These are phyloP conservation scores for Aspergillus kassunensis DNA, from an alignment of 495 filamentous ascomycete species.

Conservation along the genomic window DNA sequence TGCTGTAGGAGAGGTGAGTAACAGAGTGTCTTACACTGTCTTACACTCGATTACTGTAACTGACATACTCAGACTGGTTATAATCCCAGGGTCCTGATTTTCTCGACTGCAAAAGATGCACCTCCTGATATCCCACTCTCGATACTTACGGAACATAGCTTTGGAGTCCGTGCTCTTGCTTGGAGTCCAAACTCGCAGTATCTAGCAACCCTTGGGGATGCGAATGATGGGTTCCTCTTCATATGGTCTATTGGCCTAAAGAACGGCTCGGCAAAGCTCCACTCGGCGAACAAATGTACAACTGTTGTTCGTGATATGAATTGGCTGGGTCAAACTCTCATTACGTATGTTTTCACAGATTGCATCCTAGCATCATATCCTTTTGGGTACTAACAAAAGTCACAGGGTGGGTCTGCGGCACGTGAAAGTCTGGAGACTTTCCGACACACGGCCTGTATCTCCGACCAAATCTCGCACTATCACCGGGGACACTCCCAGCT, in stretches of 20 bases:
- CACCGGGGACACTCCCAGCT: constrained; percentile 34
- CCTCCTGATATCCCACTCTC: constrained; percentile 79
- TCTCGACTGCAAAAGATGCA: constrained; percentile 69
- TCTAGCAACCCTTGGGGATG: constrained; percentile 79
- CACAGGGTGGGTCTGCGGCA: constrained; percentile 77
- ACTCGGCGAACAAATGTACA: constrained; percentile 93
- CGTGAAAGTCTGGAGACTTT: constrained; percentile 88
- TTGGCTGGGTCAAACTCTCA: constrained; percentile 73
- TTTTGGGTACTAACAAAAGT: constrained; percentile 9
- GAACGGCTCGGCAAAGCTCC: constrained; percentile 78
- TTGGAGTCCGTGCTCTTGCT: constrained; percentile 80
- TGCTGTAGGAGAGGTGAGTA: constrained; percentile 78
- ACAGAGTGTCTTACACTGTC: too few relatives aligned
- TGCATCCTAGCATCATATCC: too few relatives aligned
- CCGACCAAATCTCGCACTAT: constrained; percentile 46
- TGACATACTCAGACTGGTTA: constrained; percentile 66
- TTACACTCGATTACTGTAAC: background rate
- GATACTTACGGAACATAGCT: constrained; percentile 83
- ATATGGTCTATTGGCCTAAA: constrained; percentile 81
- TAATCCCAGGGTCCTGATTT: constrained; percentile 85
- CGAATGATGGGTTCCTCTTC: constrained; percentile 92
- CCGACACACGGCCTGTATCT: constrained; percentile 50
- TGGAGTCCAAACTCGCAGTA: constrained; percentile 87
- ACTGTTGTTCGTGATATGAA: constrained; percentile 75
- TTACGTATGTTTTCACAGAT: constrained; percentile 62